phyloP scores from a whole-genome alignment of 257 asterid species.

The Anisodus acutangulus region DNA sequence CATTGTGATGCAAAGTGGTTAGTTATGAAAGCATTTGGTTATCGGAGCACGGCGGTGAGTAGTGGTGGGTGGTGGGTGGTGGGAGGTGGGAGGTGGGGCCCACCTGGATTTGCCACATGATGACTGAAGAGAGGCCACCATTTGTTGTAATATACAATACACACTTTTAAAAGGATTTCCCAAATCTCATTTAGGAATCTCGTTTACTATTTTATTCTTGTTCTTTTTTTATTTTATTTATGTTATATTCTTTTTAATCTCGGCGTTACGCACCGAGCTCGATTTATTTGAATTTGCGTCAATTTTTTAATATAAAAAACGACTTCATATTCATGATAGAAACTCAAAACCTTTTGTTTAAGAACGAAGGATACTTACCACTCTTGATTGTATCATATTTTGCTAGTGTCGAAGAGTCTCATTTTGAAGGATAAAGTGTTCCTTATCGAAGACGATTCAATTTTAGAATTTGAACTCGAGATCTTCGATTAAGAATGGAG shows the following conservation, averaged over 20 bases:
- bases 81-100: not conserved
- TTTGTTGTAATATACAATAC: no score
- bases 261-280: no score
- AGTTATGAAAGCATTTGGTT: not conserved
- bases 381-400: no score
- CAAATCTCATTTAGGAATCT: not conserved
- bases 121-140: not conserved
- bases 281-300: no score
- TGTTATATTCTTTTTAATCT: not conserved
- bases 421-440: not conserved
- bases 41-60: not conserved
- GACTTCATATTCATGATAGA: not conserved
- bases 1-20: conserved; percentile 29
- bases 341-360: not conserved
- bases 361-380: not conserved
- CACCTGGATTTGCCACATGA: not conserved
- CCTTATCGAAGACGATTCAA: not conserved
- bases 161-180: not conserved
- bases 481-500: not conserved
- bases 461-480: not conserved
- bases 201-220: not conserved
- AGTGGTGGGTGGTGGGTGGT: not conserved
- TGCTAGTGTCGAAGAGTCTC: not conserved
- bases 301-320: not conserved
- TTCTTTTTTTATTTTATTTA: not conserved